These are phyloP conservation scores for Exophiala viscosa DNA, from an alignment of 2,329 filamentous ascomycete genomes.

Conservation along the genomic window DNA sequence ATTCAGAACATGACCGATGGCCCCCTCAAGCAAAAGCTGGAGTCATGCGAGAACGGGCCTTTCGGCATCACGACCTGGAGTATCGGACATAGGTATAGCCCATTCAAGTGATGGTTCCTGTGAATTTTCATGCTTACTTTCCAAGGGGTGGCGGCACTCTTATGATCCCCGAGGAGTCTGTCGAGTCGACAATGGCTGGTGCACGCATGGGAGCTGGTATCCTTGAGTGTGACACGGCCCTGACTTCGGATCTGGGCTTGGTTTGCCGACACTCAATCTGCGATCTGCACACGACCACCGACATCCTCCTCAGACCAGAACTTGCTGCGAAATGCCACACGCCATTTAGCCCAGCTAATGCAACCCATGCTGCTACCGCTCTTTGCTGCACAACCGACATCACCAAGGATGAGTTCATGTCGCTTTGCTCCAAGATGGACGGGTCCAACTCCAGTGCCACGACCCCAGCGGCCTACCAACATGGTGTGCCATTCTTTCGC, in stretches of 20 bases:
- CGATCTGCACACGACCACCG: constrained; percentile 65
- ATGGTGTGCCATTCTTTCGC: constrained; percentile 50
- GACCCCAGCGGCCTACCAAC: constrained; percentile 56
- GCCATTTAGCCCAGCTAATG: constrained; percentile 57
- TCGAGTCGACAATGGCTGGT: constrained; percentile 58
- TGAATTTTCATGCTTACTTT: neutral
- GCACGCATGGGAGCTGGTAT: constrained; percentile 65
- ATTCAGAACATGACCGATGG: constrained; percentile 60
- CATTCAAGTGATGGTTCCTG: neutral
- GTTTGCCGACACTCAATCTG: constrained; percentile 66
- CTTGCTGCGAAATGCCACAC: constrained; percentile 62
- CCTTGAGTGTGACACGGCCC: constrained; percentile 65
- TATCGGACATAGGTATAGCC: constrained; percentile 44
- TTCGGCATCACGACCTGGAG: constrained; percentile 54
- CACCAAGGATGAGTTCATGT: constrained; percentile 63
- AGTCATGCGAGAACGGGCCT: constrained; percentile 55
- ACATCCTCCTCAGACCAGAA: constrained; percentile 60
- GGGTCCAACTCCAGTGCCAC: constrained; percentile 55
- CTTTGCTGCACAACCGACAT: constrained; percentile 71
- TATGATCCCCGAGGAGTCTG: constrained; percentile 60
- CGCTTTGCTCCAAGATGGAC: constrained; percentile 69
- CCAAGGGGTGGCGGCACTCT: constrained; percentile 58
- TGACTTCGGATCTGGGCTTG: constrained; percentile 62
- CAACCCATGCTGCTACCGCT: constrained; percentile 53
- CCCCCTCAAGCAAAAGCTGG: constrained; percentile 57